Base-by-base conservation (phyloP, 495 filamentous ascomycete species). In the Neurospora cerealis region DNA sequence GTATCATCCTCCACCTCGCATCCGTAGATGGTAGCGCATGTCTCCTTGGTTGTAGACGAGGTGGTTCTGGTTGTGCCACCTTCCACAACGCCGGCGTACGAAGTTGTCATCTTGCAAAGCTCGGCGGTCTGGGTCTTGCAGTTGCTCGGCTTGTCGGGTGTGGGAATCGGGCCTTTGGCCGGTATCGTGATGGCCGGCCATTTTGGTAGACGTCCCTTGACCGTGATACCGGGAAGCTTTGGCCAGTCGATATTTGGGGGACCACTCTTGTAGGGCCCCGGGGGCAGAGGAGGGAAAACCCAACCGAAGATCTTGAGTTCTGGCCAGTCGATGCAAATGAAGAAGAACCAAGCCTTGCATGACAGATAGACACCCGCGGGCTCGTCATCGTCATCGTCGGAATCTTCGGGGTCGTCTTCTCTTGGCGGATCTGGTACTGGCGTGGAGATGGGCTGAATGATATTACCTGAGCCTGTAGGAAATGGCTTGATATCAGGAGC, bases 161-260 rank as follows among this genome's bases (percentile, higher is more conserved):
- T 69, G 21, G 72, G 73, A 17, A 78, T 39, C 28, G 38, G 75
- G 37, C 69, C 17, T 39, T 75, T 73, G 5, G 9, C 15, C 19
- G 69, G 73, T 69, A 78, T 75, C 69, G 75, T 75, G 71, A 78
- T 77, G 24, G 38, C 15, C 1, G 77, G 77, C 77, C 77, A 78
- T 6, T 46, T 39, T 0, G 77, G 77, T 34, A 75, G 66, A 4
- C 8, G 70, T 4, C 75, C 77, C 28, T 38, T 17, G 46, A 77
- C 42, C 9, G 36, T 48, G 72, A 77, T 34, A 44, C 75, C 75
- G 69, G 69, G 69, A 41, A 70, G n/a, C 19, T 41, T 39, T n/a
- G 69, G 32, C 69, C 69, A 70, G 69, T 70, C 38, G 34, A 38
- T 28, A 40, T 39, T 39, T 38, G 69, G n/a, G 21, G 15, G 21